phyloP scores from a whole-genome alignment of 495 filamentous ascomycete species.

The Lophium mytilinum region DNA sequence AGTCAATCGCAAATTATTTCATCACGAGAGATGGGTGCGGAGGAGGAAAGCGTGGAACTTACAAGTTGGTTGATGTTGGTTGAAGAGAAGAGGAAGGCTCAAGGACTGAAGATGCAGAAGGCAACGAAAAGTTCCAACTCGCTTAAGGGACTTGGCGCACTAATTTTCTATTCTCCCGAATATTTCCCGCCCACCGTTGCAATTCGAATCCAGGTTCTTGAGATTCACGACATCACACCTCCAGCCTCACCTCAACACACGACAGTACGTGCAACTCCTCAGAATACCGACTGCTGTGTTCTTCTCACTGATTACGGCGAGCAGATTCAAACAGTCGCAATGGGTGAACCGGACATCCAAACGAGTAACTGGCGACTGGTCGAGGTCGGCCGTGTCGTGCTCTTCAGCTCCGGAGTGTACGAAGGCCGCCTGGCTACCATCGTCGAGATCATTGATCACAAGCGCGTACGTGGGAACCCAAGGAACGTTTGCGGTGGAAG shows the following conservation, averaged over 20 bases:
- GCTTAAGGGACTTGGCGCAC: neutral
- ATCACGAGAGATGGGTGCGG: conserved; percentile 50
- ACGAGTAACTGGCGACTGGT: conserved; percentile 78
- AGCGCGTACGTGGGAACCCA: conserved; percentile 71
- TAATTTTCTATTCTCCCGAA: too few relatives aligned
- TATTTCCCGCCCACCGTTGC: too few relatives aligned
- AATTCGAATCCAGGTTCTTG: too few relatives aligned
- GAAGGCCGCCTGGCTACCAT: conserved; percentile 81
- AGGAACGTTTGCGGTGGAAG: neutral
- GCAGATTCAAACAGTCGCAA: conserved; percentile 34
- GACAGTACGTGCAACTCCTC: neutral
- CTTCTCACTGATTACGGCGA: conserved; percentile 2
- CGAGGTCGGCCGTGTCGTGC: conserved; percentile 92
- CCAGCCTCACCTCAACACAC: conserved; percentile 9
- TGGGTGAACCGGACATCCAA: conserved; percentile 62
- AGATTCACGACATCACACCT: neutral
- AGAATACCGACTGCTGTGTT: neutral
- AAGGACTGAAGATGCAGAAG: neutral
- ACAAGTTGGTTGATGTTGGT: neutral
- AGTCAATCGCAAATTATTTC: conserved; percentile 99
- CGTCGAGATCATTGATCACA: conserved; percentile 99
- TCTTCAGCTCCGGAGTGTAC: conserved; percentile 70
- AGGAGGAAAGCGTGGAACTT: conserved; percentile 7
- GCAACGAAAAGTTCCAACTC: neutral
- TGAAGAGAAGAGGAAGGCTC: neutral